Evolutionary conservation across 2,329 filamentous ascomycete genomes (phyloP).

Genomic region (Septoria petroselini): DNA sequence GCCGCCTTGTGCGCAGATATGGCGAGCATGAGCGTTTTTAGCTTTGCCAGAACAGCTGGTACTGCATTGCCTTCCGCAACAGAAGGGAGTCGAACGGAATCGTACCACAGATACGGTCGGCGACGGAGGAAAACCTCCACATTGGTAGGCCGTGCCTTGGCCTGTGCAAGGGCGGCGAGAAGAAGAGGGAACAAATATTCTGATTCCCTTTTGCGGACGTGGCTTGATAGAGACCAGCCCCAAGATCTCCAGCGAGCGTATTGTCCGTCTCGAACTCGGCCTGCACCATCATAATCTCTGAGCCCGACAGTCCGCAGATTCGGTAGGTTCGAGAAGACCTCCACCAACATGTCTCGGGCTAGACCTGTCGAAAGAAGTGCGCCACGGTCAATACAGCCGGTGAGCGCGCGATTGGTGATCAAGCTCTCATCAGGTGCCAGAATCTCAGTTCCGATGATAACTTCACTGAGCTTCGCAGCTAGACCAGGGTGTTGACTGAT

Average conservation of each 20-base stretch:
- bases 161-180: conserved; percentile 25
- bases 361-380: conserved; percentile 44
- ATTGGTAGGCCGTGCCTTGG: conserved; percentile 19
- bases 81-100: conserved; percentile 4
- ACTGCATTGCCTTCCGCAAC: background rate
- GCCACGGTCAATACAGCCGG: conserved; percentile 18
- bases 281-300: conserved; percentile 55
- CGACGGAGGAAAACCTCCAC: conserved; percentile 32
- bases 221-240: conserved; percentile 37
- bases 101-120: background rate
- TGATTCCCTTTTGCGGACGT: background rate
- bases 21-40: conserved; percentile 28
- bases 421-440: conserved; percentile 9
- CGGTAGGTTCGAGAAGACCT: conserved; percentile 55
- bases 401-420: conserved; percentile 15
- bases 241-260: conserved; percentile 54
- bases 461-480: conserved; percentile 44
- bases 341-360: conserved; percentile 54
- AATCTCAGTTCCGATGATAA: conserved; percentile 50
- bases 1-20: background rate
- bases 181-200: conserved; percentile 24
- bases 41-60: conserved; percentile 14
- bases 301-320: conserved; percentile 58
- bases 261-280: conserved; percentile 51
- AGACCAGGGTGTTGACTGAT: conserved; percentile 43